Conservation (phyloP, 2,329 filamentous ascomycete genomes). For the Daldinia sp. region DNA sequence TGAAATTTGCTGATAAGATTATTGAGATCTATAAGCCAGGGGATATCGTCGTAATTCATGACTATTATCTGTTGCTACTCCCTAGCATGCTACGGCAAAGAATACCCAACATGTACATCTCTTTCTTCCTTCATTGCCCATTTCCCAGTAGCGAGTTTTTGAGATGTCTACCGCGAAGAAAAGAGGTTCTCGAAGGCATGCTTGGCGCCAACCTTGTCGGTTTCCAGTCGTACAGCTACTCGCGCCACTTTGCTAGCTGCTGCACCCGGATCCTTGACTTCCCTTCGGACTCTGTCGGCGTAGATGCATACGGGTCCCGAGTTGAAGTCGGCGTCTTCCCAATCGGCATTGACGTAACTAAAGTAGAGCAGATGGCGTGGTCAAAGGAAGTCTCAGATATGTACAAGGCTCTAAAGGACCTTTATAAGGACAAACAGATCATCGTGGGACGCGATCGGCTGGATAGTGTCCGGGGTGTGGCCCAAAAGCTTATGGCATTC, state of each 20-base stretch:
- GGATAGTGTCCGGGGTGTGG: conserved; percentile 90
- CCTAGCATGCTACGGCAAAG: conserved; percentile 89
- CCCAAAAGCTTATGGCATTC: conserved; percentile 96
- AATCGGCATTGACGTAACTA: conserved; percentile 90
- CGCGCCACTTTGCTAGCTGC: conserved; percentile 92
- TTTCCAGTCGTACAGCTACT: conserved; percentile 96
- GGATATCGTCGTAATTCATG: conserved; percentile 91
- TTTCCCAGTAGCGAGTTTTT: conserved; percentile 98
- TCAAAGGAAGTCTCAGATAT: conserved; percentile 76
- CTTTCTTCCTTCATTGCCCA: conserved; percentile 93
- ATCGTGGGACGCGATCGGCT: conserved; percentile 95
- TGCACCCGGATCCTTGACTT: conserved; percentile 93
- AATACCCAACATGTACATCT: conserved; percentile 89
- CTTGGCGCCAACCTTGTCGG: conserved; percentile 92
- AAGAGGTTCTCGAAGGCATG: conserved; percentile 90
- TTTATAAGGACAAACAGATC: conserved; percentile 92
- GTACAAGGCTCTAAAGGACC: conserved; percentile 76
- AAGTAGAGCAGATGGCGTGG: conserved; percentile 81
- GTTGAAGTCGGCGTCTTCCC: conserved; percentile 94
- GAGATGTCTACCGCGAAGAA: conserved; percentile 86
- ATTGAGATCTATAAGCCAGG: conserved; percentile 90
- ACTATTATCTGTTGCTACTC: conserved; percentile 92
- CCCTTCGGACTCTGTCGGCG: conserved; percentile 83
- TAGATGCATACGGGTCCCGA: conserved; percentile 88
- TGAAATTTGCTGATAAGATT: conserved; percentile 90